Evolutionary conservation across 768 basidiomycete genomes (phyloP).

Genomic region (Tubosaeta sp.): DNA sequence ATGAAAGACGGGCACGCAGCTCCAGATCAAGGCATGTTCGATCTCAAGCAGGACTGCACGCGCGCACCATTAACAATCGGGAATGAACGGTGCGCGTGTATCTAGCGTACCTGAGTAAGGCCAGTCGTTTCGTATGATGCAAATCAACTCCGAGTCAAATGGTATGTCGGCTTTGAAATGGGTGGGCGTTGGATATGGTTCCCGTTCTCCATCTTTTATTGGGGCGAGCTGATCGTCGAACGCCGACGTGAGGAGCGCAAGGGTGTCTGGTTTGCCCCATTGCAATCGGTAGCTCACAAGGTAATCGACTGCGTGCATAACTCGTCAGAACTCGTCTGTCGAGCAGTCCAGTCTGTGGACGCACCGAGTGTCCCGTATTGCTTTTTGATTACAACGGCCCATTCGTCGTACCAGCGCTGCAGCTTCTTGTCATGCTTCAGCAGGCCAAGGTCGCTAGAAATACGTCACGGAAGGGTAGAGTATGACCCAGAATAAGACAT

Average conservation of each 20-base stretch:
- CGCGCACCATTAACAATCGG: background rate
- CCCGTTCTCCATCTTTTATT: background rate
- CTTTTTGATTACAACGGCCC: slow-evolving; percentile 49
- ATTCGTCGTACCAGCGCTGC: slow-evolving; percentile 62
- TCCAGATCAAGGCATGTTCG: slow-evolving; percentile 78
- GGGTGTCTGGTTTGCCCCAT: slow-evolving; percentile 69
- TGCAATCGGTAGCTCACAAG: slow-evolving; percentile 64
- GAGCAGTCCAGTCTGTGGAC: slow-evolving; percentile 14
- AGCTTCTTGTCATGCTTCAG: slow-evolving; percentile 70
- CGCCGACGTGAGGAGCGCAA: slow-evolving; percentile 55
- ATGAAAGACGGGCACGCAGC: slow-evolving; percentile 67
- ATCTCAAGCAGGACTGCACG: slow-evolving; percentile 59
- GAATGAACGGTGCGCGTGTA: background rate
- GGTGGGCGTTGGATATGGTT: slow-evolving; percentile 28
- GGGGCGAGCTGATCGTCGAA: slow-evolving; percentile 35
- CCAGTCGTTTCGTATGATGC: slow-evolving; percentile 82
- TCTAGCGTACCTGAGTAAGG: slow-evolving; percentile 67
- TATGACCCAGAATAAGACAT: slow-evolving; percentile 10
- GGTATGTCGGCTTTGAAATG: slow-evolving; percentile 69
- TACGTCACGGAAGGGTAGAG: background rate
- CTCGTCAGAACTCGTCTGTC: background rate
- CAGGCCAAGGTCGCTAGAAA: slow-evolving; percentile 69
- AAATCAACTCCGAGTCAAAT: slow-evolving; percentile 44
- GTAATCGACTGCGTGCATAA: slow-evolving; percentile 53
- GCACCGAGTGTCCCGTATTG: slow-evolving; percentile 66